phyloP scores from a whole-genome alignment of 345 rosid genomes.

The Corchorus capsularis region DNA sequence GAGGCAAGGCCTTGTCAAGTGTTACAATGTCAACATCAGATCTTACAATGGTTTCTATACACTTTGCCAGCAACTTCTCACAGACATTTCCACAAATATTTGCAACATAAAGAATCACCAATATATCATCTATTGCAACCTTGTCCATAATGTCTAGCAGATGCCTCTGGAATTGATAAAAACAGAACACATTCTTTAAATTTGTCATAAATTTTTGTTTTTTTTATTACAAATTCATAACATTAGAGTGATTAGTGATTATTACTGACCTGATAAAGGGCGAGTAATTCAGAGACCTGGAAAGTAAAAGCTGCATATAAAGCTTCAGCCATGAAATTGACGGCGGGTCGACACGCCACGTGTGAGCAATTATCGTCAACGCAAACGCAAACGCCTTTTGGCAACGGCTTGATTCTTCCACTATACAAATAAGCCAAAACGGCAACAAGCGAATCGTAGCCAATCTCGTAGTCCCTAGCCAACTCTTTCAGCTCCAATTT shows the following conservation, averaged over 20 bases:
- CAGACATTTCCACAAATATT: constrained; percentile 54
- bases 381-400: constrained; percentile 52
- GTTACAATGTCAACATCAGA: constrained; percentile 60
- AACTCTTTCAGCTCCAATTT: constrained; percentile 62
- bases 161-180: constrained; percentile 50
- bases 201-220: background rate
- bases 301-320: constrained; percentile 73
- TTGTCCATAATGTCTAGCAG: constrained; percentile 66
- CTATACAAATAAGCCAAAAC: constrained; percentile 66
- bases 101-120: constrained; percentile 61
- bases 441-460: constrained; percentile 53
- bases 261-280: constrained; percentile 60
- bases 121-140: constrained; percentile 56
- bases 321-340: constrained; percentile 67
- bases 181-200: constrained; percentile 18
- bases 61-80: constrained; percentile 48
- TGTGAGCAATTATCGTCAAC: constrained; percentile 73
- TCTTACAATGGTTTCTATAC: constrained; percentile 53
- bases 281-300: constrained; percentile 57
- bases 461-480: constrained; percentile 55
- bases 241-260: background rate
- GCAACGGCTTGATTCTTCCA: constrained; percentile 63
- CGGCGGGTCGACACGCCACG: constrained; percentile 66
- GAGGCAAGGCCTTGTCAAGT: constrained; percentile 69
- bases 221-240: background rate